A percentile compares a stretch with the other conserved stretches of the same genome.
Evolutionary conservation across 176 grass and related monocot species (phyloP).

Genomic region (Canna indica): DNA sequence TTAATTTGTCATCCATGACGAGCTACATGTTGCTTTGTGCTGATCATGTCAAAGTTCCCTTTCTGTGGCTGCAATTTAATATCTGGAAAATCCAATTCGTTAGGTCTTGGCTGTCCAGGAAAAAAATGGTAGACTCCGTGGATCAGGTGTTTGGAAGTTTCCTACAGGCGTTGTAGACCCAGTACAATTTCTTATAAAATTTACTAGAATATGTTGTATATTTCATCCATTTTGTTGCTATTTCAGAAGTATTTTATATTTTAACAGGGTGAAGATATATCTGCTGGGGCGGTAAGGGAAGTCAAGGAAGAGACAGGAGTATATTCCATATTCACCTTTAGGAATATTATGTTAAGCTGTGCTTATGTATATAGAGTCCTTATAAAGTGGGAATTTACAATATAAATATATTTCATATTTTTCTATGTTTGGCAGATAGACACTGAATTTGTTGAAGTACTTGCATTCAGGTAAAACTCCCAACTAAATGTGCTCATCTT

Average conservation of each 20-base stretch:
- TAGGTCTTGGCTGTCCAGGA: conserved; percentile 94
- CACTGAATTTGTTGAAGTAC: conserved; percentile 82
- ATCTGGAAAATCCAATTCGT: conserved; percentile 2
- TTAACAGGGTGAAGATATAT: conserved; percentile 74
- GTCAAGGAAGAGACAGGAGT: conserved; percentile 99
- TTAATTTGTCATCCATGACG: too few relatives aligned
- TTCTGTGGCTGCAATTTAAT: neutral
- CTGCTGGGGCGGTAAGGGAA: conserved; percentile 68
- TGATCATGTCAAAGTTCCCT: neutral
- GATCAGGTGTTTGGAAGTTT: conserved; percentile 84
- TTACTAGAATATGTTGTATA: neutral
- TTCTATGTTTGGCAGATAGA: conserved; percentile 54
- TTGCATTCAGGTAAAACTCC: conserved; percentile 67
- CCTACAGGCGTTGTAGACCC: conserved; percentile 88
- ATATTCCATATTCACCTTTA: conserved; percentile 27
- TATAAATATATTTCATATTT: conserved; percentile 2
- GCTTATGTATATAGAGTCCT: conserved; percentile 1
- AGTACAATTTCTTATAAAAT: conserved; percentile 38
- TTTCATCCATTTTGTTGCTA: conserved; percentile 5
- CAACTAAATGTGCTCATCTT: neutral
- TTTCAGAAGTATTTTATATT: conserved; percentile 25
- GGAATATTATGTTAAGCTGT: conserved; percentile 1
- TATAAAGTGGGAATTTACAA: neutral
- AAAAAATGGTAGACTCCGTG: conserved; percentile 68
- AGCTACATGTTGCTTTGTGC: neutral